Conservation (phyloP, 495 filamentous ascomycete species). For the Platismatia glauca region DNA sequence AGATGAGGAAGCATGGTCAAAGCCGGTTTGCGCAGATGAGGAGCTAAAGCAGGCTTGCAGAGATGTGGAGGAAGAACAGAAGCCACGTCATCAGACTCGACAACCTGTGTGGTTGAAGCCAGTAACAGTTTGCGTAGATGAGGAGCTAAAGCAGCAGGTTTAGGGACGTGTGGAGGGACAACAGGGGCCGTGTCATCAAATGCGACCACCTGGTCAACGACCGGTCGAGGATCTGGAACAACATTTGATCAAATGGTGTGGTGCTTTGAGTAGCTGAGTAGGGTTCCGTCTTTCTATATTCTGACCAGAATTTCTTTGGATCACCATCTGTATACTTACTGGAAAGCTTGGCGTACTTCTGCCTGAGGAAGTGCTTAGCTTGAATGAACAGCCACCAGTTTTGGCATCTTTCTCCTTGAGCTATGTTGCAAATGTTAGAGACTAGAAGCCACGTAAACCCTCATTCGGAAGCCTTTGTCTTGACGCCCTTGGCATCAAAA, state of each 20-base stretch:
- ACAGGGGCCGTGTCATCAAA: too few species aligned
- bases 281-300: neutral
- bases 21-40: too few species aligned
- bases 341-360: neutral
- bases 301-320: neutral
- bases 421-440: neutral
- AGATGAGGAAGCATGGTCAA: too few species aligned
- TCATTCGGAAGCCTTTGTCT: neutral
- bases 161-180: too few species aligned
- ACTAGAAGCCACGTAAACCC: neutral
- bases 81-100: too few species aligned
- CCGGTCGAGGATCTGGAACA: too few species aligned
- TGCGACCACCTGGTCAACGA: too few species aligned
- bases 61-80: too few species aligned
- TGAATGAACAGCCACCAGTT: neutral
- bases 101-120: too few species aligned
- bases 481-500: neutral
- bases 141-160: too few species aligned
- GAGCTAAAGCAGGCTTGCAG: too few species aligned
- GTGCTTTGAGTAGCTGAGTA: neutral
- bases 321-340: neutral
- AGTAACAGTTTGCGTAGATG: too few species aligned
- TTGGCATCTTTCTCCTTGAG: neutral
- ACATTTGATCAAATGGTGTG: neutral
- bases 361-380: neutral